These are phyloP conservation scores for Capsaspora owczarzaki DNA, from an alignment of 78 protist genomes.

Conservation along the genomic window DNA sequence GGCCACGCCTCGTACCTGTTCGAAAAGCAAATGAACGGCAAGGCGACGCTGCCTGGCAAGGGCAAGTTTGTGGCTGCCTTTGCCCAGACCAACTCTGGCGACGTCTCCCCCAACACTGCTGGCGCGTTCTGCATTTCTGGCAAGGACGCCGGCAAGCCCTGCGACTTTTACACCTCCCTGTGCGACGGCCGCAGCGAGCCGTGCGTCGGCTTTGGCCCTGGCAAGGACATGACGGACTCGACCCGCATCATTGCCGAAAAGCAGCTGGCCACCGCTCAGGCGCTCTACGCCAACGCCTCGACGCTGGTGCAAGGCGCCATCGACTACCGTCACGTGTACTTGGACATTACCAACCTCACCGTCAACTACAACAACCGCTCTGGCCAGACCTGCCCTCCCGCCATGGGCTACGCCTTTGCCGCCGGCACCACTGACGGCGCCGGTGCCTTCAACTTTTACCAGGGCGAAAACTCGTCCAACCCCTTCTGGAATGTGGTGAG, in stretches of 20 bases:
- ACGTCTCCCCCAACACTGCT: constrained; percentile 58
- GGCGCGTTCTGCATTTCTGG: constrained; percentile 65
- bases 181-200: constrained; percentile 20
- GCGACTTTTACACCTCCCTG: constrained; percentile 12
- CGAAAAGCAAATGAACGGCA: constrained; percentile 37
- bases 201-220: constrained; percentile 50
- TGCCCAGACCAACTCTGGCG: constrained; percentile 62
- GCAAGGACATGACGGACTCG: background rate
- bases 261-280: constrained; percentile 42
- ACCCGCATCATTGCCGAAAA: constrained; percentile 51
- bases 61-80: constrained; percentile 68
- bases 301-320: constrained; percentile 34
- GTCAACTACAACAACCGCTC: constrained; percentile 6
- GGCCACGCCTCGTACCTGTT: constrained; percentile 61
- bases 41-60: constrained; percentile 29
- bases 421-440: constrained; percentile 78
- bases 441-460: constrained; percentile 48
- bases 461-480: constrained; percentile 48
- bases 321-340: constrained; percentile 30
- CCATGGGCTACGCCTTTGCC: constrained; percentile 66
- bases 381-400: constrained; percentile 51
- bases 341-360: constrained; percentile 33
- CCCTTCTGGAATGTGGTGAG: constrained; percentile 51
- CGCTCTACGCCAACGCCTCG: constrained; percentile 17
- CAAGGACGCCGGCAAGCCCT: constrained; percentile 36